Evolutionary conservation across 805 yeast species (phyloP), one percentile per base, ranked within the genome.

Genomic region (Ascoidea asiatica): DNA sequence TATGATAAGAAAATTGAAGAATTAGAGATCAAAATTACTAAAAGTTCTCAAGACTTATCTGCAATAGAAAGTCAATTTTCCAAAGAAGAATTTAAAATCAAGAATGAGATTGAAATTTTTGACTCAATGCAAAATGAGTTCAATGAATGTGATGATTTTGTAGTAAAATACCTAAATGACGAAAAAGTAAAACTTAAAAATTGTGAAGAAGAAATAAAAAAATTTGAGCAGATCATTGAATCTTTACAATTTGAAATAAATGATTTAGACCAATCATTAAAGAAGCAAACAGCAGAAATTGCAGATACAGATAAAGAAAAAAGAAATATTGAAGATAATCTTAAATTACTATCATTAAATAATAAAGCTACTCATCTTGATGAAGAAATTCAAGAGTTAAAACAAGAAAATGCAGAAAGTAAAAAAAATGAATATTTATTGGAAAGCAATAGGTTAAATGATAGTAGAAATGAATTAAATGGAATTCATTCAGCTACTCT

Each of bases 401-500:
- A 81, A 53, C 56, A 69, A 1, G 66, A 65, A 17, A 67, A 76
- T 47, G 86, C 96, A 0, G 79, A 77, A 46, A 61, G 62, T 2
- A 72, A 77, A 47, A 69, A 81, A 50, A 75, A 73, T 1, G 67
- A 70, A 50, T 87, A 81, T 56, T 81, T 83, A 52, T 61, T 66
- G 8, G 71, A 74, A 46, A 72, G 88, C 2, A 59, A 62, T 39
- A 52, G 57, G n/a, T 61, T 88, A 35, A 63, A 72, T 29, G 47
- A 11, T 63, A 76, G 45, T 63, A 65, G 15, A 56, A 63, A 37
- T 75, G 61, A 61, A 4, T 58, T 83, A 38, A 81, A 78, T 48
- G 70, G 88, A 1, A 67, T 66, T 43, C 77, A 83, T 52, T 83
- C 95, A 3, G 79, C 87, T 11, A 82, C 80, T 52, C 60, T 77